Evolutionary conservation across 345 rosid species (phyloP).

Genomic region (Tarenaya hassleriana): DNA sequence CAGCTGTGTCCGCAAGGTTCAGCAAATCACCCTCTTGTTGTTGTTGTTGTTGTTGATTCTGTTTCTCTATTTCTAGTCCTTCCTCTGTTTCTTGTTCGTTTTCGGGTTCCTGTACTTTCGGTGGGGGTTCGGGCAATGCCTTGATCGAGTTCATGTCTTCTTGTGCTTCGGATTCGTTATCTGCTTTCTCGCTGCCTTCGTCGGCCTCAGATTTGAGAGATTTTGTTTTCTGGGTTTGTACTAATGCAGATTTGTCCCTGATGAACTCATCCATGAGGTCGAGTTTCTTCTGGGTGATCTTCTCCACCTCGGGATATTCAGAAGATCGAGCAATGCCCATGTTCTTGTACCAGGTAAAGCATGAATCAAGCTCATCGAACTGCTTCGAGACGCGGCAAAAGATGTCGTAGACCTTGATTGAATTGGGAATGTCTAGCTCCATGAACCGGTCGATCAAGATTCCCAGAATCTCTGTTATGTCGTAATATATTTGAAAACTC

Average conservation of each 20-base stretch:
- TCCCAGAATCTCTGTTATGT: constrained; percentile 52
- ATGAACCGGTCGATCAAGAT: constrained; percentile 63
- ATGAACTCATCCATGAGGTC: constrained; percentile 79
- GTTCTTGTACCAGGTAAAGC: constrained; percentile 68
- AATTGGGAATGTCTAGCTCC: constrained; percentile 58
- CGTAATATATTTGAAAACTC: constrained; percentile 68
- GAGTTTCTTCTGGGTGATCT: constrained; percentile 68
- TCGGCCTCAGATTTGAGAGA: constrained; percentile 25
- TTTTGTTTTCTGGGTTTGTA: constrained; percentile 19
- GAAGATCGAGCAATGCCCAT: constrained; percentile 60
- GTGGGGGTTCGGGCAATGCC: constrained; percentile 59
- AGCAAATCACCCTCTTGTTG: constrained; percentile 52
- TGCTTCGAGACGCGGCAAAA: constrained; percentile 61
- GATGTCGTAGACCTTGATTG: constrained; percentile 58
- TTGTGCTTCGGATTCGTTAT: constrained; percentile 25
- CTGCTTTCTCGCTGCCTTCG: constrained; percentile 19
- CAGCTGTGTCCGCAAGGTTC: constrained; percentile 40
- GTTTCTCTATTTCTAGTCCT: constrained; percentile 17
- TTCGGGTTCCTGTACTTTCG: constrained; percentile 16
- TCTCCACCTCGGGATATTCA: constrained; percentile 78
- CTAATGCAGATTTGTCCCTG: constrained; percentile 51
- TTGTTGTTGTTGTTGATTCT: constrained; percentile 21
- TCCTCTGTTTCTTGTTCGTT: constrained; percentile 22
- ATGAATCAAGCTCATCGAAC: constrained; percentile 55
- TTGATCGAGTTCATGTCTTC: constrained; percentile 47